Evolutionary conservation across 371 early-diverging fungal species (phyloP), one percentile per base, ranked within the genome.

Genomic region (Cladochytrium tenue): DNA sequence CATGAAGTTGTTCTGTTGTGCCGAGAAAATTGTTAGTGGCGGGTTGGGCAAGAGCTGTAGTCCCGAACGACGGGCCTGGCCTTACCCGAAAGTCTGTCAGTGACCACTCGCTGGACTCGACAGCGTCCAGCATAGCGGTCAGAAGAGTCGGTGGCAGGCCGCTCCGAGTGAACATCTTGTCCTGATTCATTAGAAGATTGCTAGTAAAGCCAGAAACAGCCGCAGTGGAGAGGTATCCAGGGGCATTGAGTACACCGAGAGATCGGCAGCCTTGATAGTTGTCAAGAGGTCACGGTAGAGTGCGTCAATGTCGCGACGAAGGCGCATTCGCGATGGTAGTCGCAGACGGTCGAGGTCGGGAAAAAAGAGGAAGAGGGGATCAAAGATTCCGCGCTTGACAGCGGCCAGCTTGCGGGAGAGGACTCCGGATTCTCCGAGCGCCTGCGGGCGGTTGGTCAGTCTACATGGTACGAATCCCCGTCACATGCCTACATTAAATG

Each of bases 341-440:
- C 43, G 43, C 43, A 43, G 43, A 25, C 32, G 58, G 25, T 58
- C 58, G 58, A 58, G 58, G 15, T 10, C 27, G 10, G 58, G 58
- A 32, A 58, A 58, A 32, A 58, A 58, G 13, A 58, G 35, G 58
- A 28, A 58, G n/a, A 58, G 58, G 13, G 58, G 58, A n/a, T 58
- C 27, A 27, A 58, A 58, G 58, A 58, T 58, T 7, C 58, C 58
- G 17, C 58, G 58, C 35, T 58, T 58, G 35, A 58, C 35, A 32
- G 15, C 13, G 15, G 25, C 10, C 31, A 32, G 7, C 5, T 10
- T 28, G 4, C n/a, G 33, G 15, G 58, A 58, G 17, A 58, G 10
- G 30, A 20, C 27, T 20, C 7, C 20, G 26, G 7, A 10, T 7
- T 7, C 43, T 20, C 13, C 20, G 43, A 20, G 7, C 43, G 43